Percentiles rank a stretch among this genome's conserved stretches.
Evolutionary conservation across 345 rosid species (phyloP).

Genomic region (Dimocarpus longan): DNA sequence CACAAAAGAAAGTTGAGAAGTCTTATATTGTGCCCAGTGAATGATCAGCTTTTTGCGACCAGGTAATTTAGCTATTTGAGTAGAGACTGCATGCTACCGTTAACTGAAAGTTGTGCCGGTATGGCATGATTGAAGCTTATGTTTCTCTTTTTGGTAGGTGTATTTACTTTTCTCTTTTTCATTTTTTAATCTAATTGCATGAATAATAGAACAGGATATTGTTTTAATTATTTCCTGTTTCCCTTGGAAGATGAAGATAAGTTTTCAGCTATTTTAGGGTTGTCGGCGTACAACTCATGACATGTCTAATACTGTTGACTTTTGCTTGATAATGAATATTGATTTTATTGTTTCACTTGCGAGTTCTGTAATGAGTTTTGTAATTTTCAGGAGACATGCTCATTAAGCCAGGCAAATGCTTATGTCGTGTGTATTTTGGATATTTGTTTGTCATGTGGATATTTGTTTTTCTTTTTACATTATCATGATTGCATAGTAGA

Average conservation of each 20-base stretch:
- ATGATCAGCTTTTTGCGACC: conserved; percentile 82
- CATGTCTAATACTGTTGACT: not conserved
- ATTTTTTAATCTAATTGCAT: not conserved
- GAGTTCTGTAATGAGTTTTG: not conserved
- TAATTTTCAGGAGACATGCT: not conserved
- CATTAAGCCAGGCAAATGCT: not conserved
- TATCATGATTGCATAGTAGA: not conserved
- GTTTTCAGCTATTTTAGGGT: not conserved
- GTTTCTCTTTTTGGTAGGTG: not conserved
- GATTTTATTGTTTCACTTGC: not conserved
- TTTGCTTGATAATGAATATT: not conserved
- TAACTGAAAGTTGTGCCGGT: conserved; percentile 11
- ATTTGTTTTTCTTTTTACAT: not conserved
- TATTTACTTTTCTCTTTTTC: not conserved
- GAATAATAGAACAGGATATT: not conserved
- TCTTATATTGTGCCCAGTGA: conserved; percentile 68
- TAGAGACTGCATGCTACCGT: not conserved
- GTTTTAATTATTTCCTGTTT: not conserved
- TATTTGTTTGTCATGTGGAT: not conserved
- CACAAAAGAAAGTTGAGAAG: conserved; percentile 94
- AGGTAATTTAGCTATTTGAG: conserved; percentile 45
- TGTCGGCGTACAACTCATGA: not conserved
- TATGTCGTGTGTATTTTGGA: not conserved
- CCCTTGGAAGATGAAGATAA: not conserved
- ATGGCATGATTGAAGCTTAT: not conserved